phyloP scores from a whole-genome alignment of 352 stramenopile species.

The Pythium plurisporium region DNA sequence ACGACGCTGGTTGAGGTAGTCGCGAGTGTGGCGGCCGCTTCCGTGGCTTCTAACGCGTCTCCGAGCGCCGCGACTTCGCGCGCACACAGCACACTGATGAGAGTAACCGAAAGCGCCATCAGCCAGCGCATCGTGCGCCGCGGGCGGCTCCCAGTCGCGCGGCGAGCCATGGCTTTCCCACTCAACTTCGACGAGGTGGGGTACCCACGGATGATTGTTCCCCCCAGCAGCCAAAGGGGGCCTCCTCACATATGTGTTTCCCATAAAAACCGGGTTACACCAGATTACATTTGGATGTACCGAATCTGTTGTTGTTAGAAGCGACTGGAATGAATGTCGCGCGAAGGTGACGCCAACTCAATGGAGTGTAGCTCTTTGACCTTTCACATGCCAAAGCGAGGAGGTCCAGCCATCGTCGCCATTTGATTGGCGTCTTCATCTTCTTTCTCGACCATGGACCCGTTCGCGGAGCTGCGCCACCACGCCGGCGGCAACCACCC shows the following conservation, averaged over 20 bases:
- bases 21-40: constrained; percentile 1
- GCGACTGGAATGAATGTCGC: constrained; percentile 21
- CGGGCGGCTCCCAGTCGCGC: background rate
- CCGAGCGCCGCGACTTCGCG: background rate
- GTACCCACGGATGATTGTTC: no score
- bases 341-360: constrained; percentile 36
- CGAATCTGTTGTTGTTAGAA: background rate
- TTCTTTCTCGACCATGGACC: constrained; percentile 39
- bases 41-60: background rate
- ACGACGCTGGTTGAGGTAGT: background rate
- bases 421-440: constrained; percentile 6
- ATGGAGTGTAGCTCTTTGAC: constrained; percentile 32
- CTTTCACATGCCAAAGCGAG: constrained; percentile 24
- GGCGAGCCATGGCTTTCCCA: no score
- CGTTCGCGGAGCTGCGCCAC: constrained; percentile 75
- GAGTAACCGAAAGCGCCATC: background rate
- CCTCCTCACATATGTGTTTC: no score
- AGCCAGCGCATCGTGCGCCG: background rate
- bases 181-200: no score
- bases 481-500: constrained; percentile 71
- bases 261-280: no score
- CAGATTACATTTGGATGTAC: no score
- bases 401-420: constrained; percentile 19
- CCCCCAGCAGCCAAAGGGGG: no score
- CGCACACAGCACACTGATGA: background rate